These are phyloP conservation scores for Mortierella sp. DNA, from an alignment of 371 early-diverging fungal genomes.

Conservation along the genomic window DNA sequence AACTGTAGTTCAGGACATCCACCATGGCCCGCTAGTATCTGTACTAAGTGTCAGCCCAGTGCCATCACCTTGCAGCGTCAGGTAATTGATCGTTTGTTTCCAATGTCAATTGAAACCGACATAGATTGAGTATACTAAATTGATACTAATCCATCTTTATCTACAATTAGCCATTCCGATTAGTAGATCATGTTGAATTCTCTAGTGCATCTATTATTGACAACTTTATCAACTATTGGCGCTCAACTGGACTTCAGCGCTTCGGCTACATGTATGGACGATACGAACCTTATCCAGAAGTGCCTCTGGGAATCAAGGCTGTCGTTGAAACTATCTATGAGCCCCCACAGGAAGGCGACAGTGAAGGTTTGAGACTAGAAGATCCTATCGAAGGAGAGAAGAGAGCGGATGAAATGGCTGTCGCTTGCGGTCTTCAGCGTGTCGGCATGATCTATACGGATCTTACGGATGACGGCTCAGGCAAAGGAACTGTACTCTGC, in stretches of 20 bases:
- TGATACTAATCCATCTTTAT: not conserved
- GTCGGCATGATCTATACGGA: conserved; percentile 98
- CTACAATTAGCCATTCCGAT: conserved; percentile 83
- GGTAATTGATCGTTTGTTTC: conserved; percentile 57
- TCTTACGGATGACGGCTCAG: conserved; percentile 88
- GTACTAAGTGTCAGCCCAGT: conserved; percentile 97
- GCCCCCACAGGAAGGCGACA: conserved; percentile 89
- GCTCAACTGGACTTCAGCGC: conserved; percentile 89
- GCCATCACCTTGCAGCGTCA: conserved; percentile 93
- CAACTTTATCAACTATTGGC: conserved; percentile 91
- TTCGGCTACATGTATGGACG: conserved; percentile 96
- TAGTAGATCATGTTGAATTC: conserved; percentile 99
- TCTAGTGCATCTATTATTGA: conserved; percentile 91
- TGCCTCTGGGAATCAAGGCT: conserved; percentile 97
- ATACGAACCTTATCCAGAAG: conserved; percentile 92
- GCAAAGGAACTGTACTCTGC: conserved; percentile 85
- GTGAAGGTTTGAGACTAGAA: conserved; percentile 85
- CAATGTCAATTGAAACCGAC: not conserved
- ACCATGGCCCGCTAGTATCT: conserved; percentile 95
- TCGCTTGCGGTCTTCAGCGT: conserved; percentile 79
- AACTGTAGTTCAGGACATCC: conserved; percentile 89
- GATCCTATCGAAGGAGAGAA: conserved; percentile 68
- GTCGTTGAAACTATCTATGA: conserved; percentile 98
- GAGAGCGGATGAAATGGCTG: conserved; percentile 76
- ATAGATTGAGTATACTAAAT: not conserved